Evolutionary conservation across 2,329 filamentous ascomycete species (phyloP).

Genomic region (Blastomyces gilchristii): DNA sequence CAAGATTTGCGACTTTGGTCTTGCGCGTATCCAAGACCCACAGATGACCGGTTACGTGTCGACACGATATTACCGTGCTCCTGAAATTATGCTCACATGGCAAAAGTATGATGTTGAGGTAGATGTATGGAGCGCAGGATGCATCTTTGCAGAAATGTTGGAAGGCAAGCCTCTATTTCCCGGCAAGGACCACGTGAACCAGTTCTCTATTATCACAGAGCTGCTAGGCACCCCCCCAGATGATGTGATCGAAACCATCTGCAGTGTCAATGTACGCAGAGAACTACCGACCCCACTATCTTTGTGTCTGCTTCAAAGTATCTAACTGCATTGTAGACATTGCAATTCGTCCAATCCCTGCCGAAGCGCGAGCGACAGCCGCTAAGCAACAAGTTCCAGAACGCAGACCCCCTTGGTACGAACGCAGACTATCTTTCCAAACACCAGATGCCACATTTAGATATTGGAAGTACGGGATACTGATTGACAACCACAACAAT

Average conservation of each 20-base stretch:
- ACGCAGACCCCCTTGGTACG: constrained; percentile 75
- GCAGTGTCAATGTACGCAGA: constrained; percentile 78
- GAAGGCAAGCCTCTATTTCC: constrained; percentile 97
- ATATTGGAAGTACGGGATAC: background rate
- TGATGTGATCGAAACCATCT: constrained; percentile 97
- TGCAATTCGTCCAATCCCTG: constrained; percentile 93
- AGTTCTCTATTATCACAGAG: constrained; percentile 99
- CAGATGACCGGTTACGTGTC: constrained; percentile 99
- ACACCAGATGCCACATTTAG: constrained; percentile 9
- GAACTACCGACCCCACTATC: background rate
- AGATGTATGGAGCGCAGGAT: constrained; percentile 74
- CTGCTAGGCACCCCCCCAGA: constrained; percentile 91
- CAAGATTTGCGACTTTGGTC: constrained; percentile 98
- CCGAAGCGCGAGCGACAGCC: constrained; percentile 89
- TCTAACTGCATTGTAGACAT: constrained; percentile 49
- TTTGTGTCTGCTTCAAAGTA: background rate
- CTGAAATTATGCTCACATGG: constrained; percentile 99
- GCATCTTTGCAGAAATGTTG: constrained; percentile 8
- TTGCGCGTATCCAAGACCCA: constrained; percentile 94
- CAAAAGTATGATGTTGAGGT: constrained; percentile 99
- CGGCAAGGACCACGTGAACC: constrained; percentile 98
- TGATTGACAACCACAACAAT: constrained; percentile 10
- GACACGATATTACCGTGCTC: constrained; percentile 94
- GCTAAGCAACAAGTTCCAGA: constrained; percentile 82
- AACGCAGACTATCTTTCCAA: constrained; percentile 9